These are phyloP conservation scores for Hypoxylon sp. DNA, from an alignment of 2,329 filamentous ascomycete species.

Conservation along the genomic window DNA sequence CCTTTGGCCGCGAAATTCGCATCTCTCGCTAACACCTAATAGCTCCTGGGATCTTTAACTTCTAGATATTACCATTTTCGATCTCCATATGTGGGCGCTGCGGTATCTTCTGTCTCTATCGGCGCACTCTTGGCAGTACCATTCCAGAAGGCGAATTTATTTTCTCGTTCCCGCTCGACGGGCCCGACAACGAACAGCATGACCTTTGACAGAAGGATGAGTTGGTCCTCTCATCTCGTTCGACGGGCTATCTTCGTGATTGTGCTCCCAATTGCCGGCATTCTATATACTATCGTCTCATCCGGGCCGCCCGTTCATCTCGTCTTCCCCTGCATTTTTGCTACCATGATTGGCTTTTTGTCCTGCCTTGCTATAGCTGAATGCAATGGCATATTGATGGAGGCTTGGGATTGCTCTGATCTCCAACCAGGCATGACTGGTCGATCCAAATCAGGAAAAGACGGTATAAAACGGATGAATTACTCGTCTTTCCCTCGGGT, in stretches of 20 bases:
- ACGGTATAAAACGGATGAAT: conserved; percentile 69
- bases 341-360: conserved; percentile 77
- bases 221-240: conserved; percentile 80
- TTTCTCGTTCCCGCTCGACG: conserved; percentile 74
- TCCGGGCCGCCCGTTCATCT: conserved; percentile 72
- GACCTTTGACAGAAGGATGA: conserved; percentile 74
- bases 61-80: conserved; percentile 77
- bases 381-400: conserved; percentile 84
- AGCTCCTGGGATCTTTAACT: conserved; percentile 77
- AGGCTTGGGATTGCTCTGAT: conserved; percentile 85
- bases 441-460: conserved; percentile 62
- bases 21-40: conserved; percentile 18
- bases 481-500: conserved; percentile 84
- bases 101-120: conserved; percentile 75
- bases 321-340: conserved; percentile 76
- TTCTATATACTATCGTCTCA: conserved; percentile 78
- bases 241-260: conserved; percentile 78
- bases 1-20: neutral
- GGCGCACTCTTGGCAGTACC: conserved; percentile 80
- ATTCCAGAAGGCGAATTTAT: conserved; percentile 78
- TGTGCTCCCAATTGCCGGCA: conserved; percentile 74
- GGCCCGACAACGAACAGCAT: conserved; percentile 75
- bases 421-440: conserved; percentile 79
- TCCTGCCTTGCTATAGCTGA: conserved; percentile 82
- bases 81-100: conserved; percentile 76